Conservation (phyloP, 495 filamentous ascomycete genomes). For the Neurospora discreta region DNA sequence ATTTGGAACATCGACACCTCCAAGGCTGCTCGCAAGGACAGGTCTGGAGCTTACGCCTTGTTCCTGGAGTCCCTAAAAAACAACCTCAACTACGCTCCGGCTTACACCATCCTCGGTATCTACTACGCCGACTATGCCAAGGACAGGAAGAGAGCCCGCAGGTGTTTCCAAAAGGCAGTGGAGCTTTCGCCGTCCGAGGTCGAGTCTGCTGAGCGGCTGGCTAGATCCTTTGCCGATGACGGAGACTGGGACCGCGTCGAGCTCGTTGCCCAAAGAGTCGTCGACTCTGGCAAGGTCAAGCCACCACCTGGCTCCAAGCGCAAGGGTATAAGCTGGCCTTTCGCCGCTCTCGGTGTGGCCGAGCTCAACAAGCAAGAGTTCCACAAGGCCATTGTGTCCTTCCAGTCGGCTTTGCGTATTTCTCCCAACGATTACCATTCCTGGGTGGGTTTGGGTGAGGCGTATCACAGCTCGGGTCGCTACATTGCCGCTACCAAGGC, state of each 20-base stretch:
- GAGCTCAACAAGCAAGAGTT: constrained; percentile 94
- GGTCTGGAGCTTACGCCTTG: constrained; percentile 61
- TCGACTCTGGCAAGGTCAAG: constrained; percentile 82
- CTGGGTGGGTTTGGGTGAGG: constrained; percentile 92
- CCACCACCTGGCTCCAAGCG: constrained; percentile 84
- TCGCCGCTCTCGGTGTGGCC: constrained; percentile 90
- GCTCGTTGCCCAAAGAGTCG: constrained; percentile 76
- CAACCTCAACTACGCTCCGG: constrained; percentile 81
- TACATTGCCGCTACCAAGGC: constrained; percentile 90
- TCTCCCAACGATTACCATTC: constrained; percentile 80
- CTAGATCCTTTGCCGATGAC: constrained; percentile 72
- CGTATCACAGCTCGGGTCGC: constrained; percentile 85
- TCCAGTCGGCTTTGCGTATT: constrained; percentile 79
- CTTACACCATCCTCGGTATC: constrained; percentile 90
- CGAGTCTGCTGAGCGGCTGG: constrained; percentile 77
- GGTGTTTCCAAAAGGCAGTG: constrained; percentile 94
- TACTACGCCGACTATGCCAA: constrained; percentile 86
- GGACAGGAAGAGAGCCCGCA: constrained; percentile 71
- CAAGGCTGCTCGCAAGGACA: constrained; percentile 57
- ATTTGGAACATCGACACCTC: constrained; percentile 75
- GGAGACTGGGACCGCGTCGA: constrained; percentile 96
- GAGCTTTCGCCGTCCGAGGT: constrained; percentile 85
- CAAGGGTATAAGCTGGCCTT: constrained; percentile 89
- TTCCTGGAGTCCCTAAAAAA: constrained; percentile 77
- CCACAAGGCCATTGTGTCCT: constrained; percentile 73